Evolutionary conservation across 257 asterid genomes (phyloP).

Genomic region (Sherardia arvensis): DNA sequence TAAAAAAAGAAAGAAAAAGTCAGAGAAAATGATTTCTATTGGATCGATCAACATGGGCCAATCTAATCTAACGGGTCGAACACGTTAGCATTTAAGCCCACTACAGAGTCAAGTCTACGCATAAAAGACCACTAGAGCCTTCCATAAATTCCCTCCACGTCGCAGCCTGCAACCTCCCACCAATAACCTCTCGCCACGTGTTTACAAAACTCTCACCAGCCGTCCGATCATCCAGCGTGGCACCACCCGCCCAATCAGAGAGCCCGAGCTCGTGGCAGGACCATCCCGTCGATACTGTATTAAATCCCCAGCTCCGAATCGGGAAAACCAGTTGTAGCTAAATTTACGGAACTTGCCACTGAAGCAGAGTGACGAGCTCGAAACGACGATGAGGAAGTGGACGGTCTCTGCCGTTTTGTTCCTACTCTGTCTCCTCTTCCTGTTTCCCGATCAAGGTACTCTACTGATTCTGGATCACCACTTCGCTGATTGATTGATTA

Average conservation of each 20-base stretch:
- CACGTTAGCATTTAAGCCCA: background rate
- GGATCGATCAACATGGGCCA: background rate
- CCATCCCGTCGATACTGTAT: slow-evolving; percentile 5
- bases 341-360: slow-evolving; percentile 9
- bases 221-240: slow-evolving; percentile 50
- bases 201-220: background rate
- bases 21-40: background rate
- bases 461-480: background rate
- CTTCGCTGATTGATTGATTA: no score
- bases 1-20: no score
- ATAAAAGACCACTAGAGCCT: slow-evolving; percentile 16
- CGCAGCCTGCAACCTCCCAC: slow-evolving; percentile 11
- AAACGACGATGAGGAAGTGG: slow-evolving; percentile 69
- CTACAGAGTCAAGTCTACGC: slow-evolving; percentile 3
- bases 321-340: background rate
- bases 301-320: background rate
- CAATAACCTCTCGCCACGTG: slow-evolving; percentile 45
- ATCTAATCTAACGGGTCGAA: background rate
- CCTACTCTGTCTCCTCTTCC: slow-evolving; percentile 52
- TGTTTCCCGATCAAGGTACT: slow-evolving; percentile 85
- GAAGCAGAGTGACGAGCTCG: slow-evolving; percentile 6
- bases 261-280: slow-evolving; percentile 28
- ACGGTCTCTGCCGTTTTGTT: slow-evolving; percentile 58
- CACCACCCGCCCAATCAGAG: slow-evolving; percentile 33
- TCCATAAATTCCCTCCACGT: slow-evolving; percentile 59